Evolutionary conservation across 2,329 filamentous ascomycete species (phyloP), one percentile per base, ranked within the genome.

Genomic region (Fusarium sp.): DNA sequence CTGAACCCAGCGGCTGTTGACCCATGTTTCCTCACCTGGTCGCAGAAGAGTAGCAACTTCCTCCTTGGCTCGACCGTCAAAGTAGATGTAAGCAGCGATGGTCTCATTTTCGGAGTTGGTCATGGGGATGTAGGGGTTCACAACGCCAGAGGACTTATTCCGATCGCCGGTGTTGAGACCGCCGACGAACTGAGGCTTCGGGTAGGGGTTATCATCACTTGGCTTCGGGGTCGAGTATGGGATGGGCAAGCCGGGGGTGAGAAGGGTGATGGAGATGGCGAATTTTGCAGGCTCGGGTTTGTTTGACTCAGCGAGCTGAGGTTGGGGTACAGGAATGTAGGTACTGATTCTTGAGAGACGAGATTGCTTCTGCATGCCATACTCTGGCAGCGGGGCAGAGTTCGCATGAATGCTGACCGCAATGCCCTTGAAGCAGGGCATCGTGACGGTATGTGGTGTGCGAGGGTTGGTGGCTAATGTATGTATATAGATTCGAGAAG

Each of bases 391-490:
- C 75, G 96, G 95, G 77, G 94, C 87, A 72, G 88, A 89, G 81
- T 92, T 91, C 66, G 90, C 90, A 86, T 99, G 96, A 83, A 98
- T 97, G 89, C 94, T 97, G 82, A 98, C 96, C 79, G 96, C 96
- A 85, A 99, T 95, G 85, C 96, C 96, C 88, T 98, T 97, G 87
- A 98, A 99, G 90, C 95, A 98, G 87, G 96, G 96, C 96, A 91
- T 91, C 81, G 81, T 89, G 81, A 80, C 75, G 75, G 67, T 64
- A 70, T 49, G 62, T 52, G 59, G 49, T 61, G 44, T 49, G 59
- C 60, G 60, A 39, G 66, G 66, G 48, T 58, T 60, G 49, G 67
- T 67, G 60, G 48, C 58, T 66, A 54, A 44, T 67, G 35, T 66
- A 49, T 66, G 49, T 64, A 49, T 66, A 54, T 69, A 67, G 52